These are phyloP conservation scores for Narthecium ossifragum DNA, from an alignment of 106 monocot genomes.

Conservation along the genomic window DNA sequence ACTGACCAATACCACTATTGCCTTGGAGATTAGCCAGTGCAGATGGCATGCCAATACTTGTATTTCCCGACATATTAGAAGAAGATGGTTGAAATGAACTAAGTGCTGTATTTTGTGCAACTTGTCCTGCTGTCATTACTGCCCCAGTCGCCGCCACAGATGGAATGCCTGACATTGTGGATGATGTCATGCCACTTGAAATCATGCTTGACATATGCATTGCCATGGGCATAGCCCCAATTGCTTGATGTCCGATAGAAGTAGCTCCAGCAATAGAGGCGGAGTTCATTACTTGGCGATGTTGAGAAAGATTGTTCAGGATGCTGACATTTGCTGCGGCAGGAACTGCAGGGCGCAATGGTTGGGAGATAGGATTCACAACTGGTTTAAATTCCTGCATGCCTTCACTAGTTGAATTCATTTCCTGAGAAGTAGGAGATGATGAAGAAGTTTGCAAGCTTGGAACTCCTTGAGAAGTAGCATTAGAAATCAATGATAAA, in stretches of 20 bases:
- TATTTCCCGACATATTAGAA: constrained; percentile 55
- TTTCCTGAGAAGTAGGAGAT: constrained; percentile 71
- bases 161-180: constrained; percentile 48
- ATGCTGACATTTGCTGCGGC: constrained; percentile 80
- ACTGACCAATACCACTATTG: constrained; percentile 46
- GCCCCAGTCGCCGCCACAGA: constrained; percentile 49
- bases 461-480: constrained; percentile 50
- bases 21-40: constrained; percentile 54
- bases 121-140: constrained; percentile 38
- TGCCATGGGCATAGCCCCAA: constrained; percentile 58
- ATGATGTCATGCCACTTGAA: constrained; percentile 72
- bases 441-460: constrained; percentile 53
- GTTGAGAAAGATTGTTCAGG: constrained; percentile 81
- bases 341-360: constrained; percentile 54
- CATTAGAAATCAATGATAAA: constrained; percentile 40
- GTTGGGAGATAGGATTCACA: constrained; percentile 45
- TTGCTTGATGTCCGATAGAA: constrained; percentile 59
- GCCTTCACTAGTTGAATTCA: constrained; percentile 45
- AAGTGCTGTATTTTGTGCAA: constrained; percentile 56
- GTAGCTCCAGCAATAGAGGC: constrained; percentile 53
- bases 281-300: constrained; percentile 49
- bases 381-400: constrained; percentile 79
- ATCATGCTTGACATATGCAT: constrained; percentile 95
- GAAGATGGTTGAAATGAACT: constrained; percentile 57
- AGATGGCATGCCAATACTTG: constrained; percentile 62